Conservation (phyloP, 371 early-diverging fungal species). For the Mucor circinelloides region DNA sequence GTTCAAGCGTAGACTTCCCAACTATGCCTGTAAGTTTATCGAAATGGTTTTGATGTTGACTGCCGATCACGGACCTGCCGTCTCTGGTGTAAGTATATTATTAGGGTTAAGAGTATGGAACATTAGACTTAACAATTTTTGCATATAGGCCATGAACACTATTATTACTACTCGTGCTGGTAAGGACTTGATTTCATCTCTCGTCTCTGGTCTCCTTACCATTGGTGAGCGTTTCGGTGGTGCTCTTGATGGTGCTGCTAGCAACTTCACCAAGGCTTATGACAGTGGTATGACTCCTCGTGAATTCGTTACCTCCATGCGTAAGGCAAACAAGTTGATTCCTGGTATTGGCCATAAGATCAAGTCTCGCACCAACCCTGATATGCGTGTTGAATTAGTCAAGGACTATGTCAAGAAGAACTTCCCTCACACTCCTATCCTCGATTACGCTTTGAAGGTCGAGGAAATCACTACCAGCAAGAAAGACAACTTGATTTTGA, state of each 20-base stretch:
- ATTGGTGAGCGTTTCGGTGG: constrained; percentile 98
- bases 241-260: constrained; percentile 96
- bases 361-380: constrained; percentile 98
- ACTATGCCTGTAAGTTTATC: constrained; percentile 95
- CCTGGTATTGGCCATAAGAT: constrained; percentile 98
- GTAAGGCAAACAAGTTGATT: constrained; percentile 90
- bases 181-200: constrained; percentile 94
- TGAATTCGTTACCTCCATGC: constrained; percentile 91
- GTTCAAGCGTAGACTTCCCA: constrained; percentile 97
- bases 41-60: constrained; percentile 99
- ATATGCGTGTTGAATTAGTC: constrained; percentile 93
- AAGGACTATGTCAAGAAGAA: constrained; percentile 89
- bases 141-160: constrained; percentile 90
- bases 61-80: constrained; percentile 96
- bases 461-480: constrained; percentile 96
- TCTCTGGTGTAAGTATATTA: constrained; percentile 49
- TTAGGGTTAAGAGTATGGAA: neutral
- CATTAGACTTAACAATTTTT: neutral
- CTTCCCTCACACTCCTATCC: constrained; percentile 87
- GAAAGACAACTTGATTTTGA: constrained; percentile 97
- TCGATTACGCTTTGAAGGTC: constrained; percentile 93
- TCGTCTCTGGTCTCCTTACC: constrained; percentile 93
- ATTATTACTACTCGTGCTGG: constrained; percentile 98
- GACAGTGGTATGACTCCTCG: constrained; percentile 88
- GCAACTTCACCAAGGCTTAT: constrained; percentile 85